A percentile compares a stretch with the other conserved stretches of the same genome.
Evolutionary conservation across 2,329 filamentous ascomycete species (phyloP).

Genomic region (Neobulgaria alba): DNA sequence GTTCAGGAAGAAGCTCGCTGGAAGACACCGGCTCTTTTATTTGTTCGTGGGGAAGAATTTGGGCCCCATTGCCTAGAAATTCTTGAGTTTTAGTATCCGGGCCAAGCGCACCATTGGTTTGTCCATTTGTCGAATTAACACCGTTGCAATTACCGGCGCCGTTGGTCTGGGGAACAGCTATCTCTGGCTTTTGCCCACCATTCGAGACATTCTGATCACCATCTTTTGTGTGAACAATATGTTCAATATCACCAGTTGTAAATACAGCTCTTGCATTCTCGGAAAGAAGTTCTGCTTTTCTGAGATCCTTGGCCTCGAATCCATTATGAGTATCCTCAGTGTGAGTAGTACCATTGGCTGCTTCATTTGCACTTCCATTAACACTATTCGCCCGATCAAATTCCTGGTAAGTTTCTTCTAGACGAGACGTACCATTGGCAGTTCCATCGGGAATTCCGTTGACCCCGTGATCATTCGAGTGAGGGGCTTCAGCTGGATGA

Average conservation of each 20-base stretch:
- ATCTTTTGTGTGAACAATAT: constrained; percentile 13
- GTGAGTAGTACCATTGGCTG: constrained; percentile 1
- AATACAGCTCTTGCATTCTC: constrained; percentile 19
- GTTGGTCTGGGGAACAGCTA: too few species aligned
- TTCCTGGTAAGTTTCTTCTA: too few species aligned
- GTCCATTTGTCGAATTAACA: not conserved
- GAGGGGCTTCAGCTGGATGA: too few species aligned
- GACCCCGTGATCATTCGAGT: constrained; percentile 14
- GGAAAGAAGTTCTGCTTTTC: constrained; percentile 8
- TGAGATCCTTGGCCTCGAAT: constrained; percentile 14
- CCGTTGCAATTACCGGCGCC: not conserved
- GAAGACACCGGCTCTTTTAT: too few species aligned
- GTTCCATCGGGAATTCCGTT: constrained; percentile 7
- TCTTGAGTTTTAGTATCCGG: constrained; percentile 14
- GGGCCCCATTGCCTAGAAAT: constrained; percentile 24
- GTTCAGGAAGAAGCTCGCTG: constrained; percentile 49
- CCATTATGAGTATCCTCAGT: constrained; percentile 4
- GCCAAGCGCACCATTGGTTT: constrained; percentile 7
- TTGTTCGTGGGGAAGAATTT: not conserved
- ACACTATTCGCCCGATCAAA: constrained; percentile 2
- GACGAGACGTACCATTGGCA: not conserved
- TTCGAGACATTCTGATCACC: constrained; percentile 1
- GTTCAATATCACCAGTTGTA: constrained; percentile 21
- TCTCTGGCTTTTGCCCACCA: too few species aligned
- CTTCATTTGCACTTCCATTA: constrained; percentile 13